Conservation (phyloP, 495 filamentous ascomycete species). For the Filosporella fistucella region DNA sequence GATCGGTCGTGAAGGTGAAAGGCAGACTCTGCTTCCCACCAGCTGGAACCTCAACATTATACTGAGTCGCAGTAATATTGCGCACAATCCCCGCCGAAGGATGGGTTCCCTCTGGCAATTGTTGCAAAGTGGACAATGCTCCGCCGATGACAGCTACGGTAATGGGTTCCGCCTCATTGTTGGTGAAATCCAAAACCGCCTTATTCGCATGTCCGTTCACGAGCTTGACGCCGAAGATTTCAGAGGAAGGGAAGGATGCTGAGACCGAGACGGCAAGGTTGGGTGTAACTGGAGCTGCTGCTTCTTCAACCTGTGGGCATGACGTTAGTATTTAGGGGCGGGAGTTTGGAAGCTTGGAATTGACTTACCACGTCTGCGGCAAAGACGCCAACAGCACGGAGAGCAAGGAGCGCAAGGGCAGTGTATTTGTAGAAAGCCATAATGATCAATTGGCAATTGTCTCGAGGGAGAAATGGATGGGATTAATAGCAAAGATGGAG, state of each 20-base stretch:
- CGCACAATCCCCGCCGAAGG: slow-evolving; percentile 56
- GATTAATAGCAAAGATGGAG: not conserved
- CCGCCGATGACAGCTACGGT: slow-evolving; percentile 75
- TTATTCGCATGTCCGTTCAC: slow-evolving; percentile 88
- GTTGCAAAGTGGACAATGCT: slow-evolving; percentile 55
- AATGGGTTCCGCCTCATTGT: slow-evolving; percentile 75
- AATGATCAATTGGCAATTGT: slow-evolving; percentile 39
- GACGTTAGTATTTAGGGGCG: slow-evolving; percentile 16
- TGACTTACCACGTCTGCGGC: slow-evolving; percentile 54
- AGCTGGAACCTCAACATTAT: slow-evolving; percentile 71
- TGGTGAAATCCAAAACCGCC: slow-evolving; percentile 75
- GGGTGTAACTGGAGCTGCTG: slow-evolving; percentile 42
- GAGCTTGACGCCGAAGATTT: slow-evolving; percentile 93
- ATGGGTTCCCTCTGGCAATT: slow-evolving; percentile 43
- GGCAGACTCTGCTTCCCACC: slow-evolving; percentile 71
- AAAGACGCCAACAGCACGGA: slow-evolving; percentile 60
- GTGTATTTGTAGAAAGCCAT: slow-evolving; percentile 74
- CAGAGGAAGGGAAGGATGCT: slow-evolving; percentile 78
- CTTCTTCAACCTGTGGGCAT: slow-evolving; percentile 24
- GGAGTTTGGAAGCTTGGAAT: slow-evolving; percentile 27
- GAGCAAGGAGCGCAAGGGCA: slow-evolving; percentile 63
- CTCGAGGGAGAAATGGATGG: not conserved
- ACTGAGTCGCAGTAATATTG: slow-evolving; percentile 76
- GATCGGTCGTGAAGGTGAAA: slow-evolving; percentile 83
- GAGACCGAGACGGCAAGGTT: slow-evolving; percentile 69